Base-by-base conservation (phyloP, 257 asterid species). In the Jacaranda mimosifolia region DNA sequence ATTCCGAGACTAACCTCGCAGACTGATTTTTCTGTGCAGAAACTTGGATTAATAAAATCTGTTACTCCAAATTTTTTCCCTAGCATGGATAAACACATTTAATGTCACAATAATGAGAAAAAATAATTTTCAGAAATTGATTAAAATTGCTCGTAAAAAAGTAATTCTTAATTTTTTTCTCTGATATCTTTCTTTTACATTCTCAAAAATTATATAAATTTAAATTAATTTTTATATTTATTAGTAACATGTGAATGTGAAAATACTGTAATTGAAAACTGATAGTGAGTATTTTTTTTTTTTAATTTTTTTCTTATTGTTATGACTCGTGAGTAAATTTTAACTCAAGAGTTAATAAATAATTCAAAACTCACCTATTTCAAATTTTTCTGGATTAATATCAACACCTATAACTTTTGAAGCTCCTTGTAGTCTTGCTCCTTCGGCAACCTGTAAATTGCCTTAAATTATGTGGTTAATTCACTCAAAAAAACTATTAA, bases 11-110 rank as follows among this genome's bases (percentile, higher is more conserved):
- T 12, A 51, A 83, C 84, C 85, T 82, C 66, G 62, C 85, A 74
- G 3, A 70, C 82, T n/a, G 86, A 48, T 26, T 72, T 86, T 56
- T 86, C 83, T 18, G 77, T 79, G 63, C 84, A 83, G 59, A 62
- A 43, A 36, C 67, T 17, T 2, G 90, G 87, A 52, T 83, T 76
- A 13, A 83, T 70, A 71, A 80, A 86, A 55, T 83, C 84, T 19
- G 89, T 86, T 0, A 86, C 56, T 59, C 90, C 88, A 77, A 86
- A 81, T 72, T 71, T 81, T 21, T 84, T 79, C 48, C 86, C 88
- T 84, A 26, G 40, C 7, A 60, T 55, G n/a, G 17, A 62, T 32
- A 63, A 48, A 17, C 45, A 3, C 7, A 14, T 64, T 7, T 73
- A 14, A 36, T 58, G 6, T 21, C 64, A 63, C 12, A 65, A 51